Conservation (phyloP, 2,329 filamentous ascomycete species). For the Dryadomyces quercivorus region DNA sequence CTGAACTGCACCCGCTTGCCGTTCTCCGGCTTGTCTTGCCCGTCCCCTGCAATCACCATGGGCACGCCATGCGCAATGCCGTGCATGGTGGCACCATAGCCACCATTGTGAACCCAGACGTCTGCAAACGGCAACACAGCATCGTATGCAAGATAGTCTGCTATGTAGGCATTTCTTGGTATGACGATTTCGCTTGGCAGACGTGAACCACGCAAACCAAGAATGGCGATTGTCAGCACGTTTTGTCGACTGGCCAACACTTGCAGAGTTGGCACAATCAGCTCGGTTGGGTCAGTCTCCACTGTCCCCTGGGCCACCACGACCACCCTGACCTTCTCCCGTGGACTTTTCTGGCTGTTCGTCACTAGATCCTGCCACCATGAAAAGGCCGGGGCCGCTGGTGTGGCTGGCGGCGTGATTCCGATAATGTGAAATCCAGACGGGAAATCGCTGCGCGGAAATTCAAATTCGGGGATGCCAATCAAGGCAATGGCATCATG, state of each 20-base stretch:
- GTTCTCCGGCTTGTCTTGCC: conserved; percentile 29
- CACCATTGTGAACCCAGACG: conserved; percentile 27
- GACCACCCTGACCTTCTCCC: conserved; percentile 15
- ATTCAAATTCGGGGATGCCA: conserved; percentile 25
- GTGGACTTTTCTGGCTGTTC: conserved; percentile 15
- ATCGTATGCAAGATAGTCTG: conserved; percentile 26
- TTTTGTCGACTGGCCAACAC: conserved; percentile 16
- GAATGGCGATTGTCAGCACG: conserved; percentile 22
- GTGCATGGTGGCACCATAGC: conserved; percentile 27
- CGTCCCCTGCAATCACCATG: conserved; percentile 27
- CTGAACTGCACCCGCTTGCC: conserved; percentile 20
- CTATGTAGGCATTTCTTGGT: conserved; percentile 20
- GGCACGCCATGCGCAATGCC: conserved; percentile 27
- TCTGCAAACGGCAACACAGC: conserved; percentile 23
- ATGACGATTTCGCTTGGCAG: conserved; percentile 11
- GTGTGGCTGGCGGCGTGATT: conserved; percentile 16
- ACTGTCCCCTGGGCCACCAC: conserved; percentile 8
- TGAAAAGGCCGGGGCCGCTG: conserved; percentile 3
- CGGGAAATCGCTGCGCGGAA: conserved; percentile 25
- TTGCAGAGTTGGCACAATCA: conserved; percentile 25
- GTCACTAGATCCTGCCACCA: conserved; percentile 23
- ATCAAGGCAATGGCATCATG: conserved; percentile 23
- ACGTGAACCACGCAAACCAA: conserved; percentile 21
- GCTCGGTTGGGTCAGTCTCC: conserved; percentile 23
- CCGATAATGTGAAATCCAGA: conserved; percentile 22